These are phyloP conservation scores for Leccinum pachyderme DNA, from an alignment of 1,284 basidiomycete genomes.

Conservation along the genomic window DNA sequence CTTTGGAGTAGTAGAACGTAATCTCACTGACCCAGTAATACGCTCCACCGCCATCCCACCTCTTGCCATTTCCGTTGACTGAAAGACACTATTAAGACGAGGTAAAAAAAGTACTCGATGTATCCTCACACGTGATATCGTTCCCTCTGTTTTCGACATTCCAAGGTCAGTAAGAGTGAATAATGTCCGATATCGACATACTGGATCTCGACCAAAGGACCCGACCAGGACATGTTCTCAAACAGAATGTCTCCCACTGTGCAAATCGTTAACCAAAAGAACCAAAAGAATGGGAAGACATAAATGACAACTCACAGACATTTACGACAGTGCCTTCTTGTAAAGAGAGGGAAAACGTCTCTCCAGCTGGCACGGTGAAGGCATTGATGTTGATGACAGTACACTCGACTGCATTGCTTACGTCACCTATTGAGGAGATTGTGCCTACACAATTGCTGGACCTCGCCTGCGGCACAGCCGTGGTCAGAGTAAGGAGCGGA, in stretches of 20 bases:
- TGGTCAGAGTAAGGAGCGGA: slow-evolving; percentile 22
- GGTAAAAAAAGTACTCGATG: background rate
- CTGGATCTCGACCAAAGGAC: slow-evolving; percentile 38
- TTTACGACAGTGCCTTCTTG: slow-evolving; percentile 44
- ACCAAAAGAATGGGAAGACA: background rate
- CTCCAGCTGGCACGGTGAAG: slow-evolving; percentile 45
- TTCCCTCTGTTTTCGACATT: slow-evolving; percentile 30
- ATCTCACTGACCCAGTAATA: slow-evolving; percentile 42
- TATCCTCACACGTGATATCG: slow-evolving; percentile 38
- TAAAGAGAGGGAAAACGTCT: slow-evolving; percentile 40
- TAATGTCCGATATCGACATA: slow-evolving; percentile 11
- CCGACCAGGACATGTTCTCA: slow-evolving; percentile 39
- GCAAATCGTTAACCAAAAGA: background rate
- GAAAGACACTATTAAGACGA: background rate
- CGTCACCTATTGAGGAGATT: slow-evolving; percentile 36
- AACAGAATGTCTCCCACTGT: slow-evolving; percentile 48
- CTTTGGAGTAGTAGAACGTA: background rate
- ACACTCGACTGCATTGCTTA: slow-evolving; percentile 31
- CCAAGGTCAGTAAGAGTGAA: background rate
- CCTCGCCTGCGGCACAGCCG: slow-evolving; percentile 13
- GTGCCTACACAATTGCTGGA: slow-evolving; percentile 28
- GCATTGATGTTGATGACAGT: slow-evolving; percentile 37
- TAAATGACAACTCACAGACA: slow-evolving; percentile 20
- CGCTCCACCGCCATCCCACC: slow-evolving; percentile 42
- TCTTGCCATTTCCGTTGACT: slow-evolving; percentile 50